Percentiles rank a stretch among this genome's conserved stretches.
Conservation (phyloP, 2,329 filamentous ascomycete genomes). For the Achaetomium macrosporum region DNA sequence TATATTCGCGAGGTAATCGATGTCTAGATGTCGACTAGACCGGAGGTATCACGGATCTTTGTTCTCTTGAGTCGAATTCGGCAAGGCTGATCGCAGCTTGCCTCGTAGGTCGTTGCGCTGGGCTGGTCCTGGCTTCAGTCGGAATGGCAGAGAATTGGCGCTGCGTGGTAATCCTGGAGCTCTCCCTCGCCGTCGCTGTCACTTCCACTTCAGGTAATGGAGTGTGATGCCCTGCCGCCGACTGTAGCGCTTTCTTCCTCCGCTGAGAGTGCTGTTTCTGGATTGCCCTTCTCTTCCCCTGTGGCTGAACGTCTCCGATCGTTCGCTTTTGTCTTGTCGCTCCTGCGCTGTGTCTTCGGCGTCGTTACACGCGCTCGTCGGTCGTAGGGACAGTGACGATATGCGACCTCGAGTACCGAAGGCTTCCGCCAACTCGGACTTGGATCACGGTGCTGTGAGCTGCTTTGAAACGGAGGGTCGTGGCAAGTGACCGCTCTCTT, state of each 20-base stretch:
- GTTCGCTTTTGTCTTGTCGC: neutral
- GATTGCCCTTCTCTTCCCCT: neutral
- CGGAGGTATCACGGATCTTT: too few species aligned
- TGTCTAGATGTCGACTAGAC: too few species aligned
- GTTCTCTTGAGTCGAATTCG: too few species aligned
- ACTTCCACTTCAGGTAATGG: neutral
- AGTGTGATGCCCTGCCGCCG: neutral
- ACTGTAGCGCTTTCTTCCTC: neutral
- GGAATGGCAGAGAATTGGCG: too few species aligned
- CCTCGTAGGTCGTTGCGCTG: too few species aligned
- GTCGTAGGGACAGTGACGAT: neutral
- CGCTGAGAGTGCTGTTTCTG: neutral
- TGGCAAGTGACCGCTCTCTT: slow-evolving; percentile 25
- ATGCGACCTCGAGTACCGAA: slow-evolving; percentile 3
- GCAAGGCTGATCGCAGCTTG: too few species aligned
- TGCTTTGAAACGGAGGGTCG: slow-evolving; percentile 25
- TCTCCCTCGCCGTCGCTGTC: neutral
- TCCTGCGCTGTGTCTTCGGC: neutral
- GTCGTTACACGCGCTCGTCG: slow-evolving; percentile 4
- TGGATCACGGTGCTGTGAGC: slow-evolving; percentile 16
- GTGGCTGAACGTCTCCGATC: slow-evolving; percentile 9
- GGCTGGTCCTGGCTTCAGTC: too few species aligned
- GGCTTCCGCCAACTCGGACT: slow-evolving; percentile 10
- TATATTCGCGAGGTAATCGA: too few species aligned
- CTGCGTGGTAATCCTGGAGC: too few species aligned